These are phyloP conservation scores for Heritiera littoralis DNA, from an alignment of 345 rosid genomes.

Conservation along the genomic window DNA sequence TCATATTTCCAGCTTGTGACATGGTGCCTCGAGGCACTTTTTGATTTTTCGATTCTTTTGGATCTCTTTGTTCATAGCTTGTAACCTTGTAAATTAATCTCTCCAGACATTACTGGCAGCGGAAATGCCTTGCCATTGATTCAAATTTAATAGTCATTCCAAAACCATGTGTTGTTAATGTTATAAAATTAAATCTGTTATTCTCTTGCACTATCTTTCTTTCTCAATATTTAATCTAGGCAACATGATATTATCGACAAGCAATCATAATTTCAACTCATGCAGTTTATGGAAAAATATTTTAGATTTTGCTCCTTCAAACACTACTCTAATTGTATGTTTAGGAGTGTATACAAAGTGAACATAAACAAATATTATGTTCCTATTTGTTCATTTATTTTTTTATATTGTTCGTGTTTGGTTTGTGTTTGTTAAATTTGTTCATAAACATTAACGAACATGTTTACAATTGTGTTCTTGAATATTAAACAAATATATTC, in stretches of 20 bases:
- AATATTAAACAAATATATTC: too few relatives aligned
- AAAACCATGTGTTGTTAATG: too few relatives aligned
- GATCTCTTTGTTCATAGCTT: not conserved
- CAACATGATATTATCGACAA: not conserved
- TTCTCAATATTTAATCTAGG: not conserved
- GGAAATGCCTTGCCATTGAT: slow-evolving; percentile 10
- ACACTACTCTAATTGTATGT: not conserved
- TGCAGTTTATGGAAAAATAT: not conserved
- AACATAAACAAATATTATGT: too few relatives aligned
- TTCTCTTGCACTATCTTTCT: too few relatives aligned
- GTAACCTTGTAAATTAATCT: not conserved
- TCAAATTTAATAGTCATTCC: not conserved
- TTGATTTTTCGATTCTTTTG: not conserved
- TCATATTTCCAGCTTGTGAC: slow-evolving; percentile 59
- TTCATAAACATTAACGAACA: too few relatives aligned
- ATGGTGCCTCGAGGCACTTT: not conserved
- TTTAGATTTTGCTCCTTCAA: not conserved
- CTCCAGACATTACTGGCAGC: not conserved
- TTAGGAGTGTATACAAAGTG: too few relatives aligned
- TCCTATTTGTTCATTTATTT: too few relatives aligned
- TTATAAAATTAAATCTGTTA: too few relatives aligned
- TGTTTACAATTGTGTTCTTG: too few relatives aligned
- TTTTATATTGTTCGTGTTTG: too few relatives aligned
- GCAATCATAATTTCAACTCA: too few relatives aligned
- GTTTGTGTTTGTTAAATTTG: too few relatives aligned